Conservation (phyloP, 257 asterid genomes). For the Solanum megistacrolobum region DNA sequence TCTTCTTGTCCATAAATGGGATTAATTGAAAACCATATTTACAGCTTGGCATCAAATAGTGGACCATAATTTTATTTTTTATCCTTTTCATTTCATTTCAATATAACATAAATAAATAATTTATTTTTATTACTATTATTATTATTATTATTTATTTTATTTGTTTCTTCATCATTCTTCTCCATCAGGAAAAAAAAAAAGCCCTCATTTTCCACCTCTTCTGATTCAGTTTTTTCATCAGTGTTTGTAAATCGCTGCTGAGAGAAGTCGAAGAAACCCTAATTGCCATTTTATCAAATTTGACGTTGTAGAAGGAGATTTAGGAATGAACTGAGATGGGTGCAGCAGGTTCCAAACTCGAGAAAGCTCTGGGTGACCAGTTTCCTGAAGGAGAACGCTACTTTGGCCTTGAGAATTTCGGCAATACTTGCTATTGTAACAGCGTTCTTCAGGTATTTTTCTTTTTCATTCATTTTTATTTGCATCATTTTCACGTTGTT, state of each 20-base stretch:
- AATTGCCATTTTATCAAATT: neutral
- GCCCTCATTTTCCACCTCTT: neutral
- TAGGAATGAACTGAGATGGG: constrained; percentile 28
- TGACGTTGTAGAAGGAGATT: neutral
- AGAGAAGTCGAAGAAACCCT: neutral
- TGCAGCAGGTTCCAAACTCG: constrained; percentile 31
- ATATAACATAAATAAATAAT: neutral
- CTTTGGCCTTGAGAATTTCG: constrained; percentile 34
- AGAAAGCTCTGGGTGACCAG: constrained; percentile 34
- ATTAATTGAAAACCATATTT: neutral
- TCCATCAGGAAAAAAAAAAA: constrained; percentile 6
- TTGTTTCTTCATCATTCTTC: constrained; percentile 26
- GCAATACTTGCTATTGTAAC: constrained; percentile 38
- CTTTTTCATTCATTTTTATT: neutral
- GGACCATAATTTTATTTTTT: neutral
- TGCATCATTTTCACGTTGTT: neutral
- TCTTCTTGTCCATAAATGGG: neutral
- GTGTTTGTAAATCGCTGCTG: neutral
- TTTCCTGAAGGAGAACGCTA: constrained; percentile 38
- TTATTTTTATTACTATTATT: no score
- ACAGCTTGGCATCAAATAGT: constrained; percentile 3
- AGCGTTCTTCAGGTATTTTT: constrained; percentile 30
- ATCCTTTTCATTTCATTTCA: neutral
- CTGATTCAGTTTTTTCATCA: neutral
- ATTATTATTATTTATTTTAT: neutral